A percentile compares a stretch with the other conserved stretches of the same genome.
phyloP scores from a whole-genome alignment of 805 yeast genomes.

The Suhomyces sp. region DNA sequence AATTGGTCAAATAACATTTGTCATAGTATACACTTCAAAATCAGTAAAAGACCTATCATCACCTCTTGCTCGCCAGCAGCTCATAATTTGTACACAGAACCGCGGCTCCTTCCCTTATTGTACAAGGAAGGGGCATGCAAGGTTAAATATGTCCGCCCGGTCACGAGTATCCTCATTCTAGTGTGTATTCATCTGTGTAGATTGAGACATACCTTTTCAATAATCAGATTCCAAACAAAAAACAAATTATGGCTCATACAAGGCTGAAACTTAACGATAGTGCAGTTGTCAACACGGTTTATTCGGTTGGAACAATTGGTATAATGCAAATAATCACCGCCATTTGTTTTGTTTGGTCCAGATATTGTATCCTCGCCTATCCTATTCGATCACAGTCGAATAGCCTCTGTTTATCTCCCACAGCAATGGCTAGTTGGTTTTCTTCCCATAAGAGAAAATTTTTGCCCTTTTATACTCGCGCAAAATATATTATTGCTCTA shows the following conservation, averaged over 20 bases:
- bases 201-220: conserved; percentile 14
- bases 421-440: conserved; percentile 1
- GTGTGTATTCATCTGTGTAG: not conserved
- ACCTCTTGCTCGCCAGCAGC: conserved; percentile 45
- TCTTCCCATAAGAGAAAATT: conserved; percentile 3
- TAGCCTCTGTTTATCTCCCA: conserved; percentile 8
- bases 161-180: conserved; percentile 44
- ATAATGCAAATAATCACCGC: conserved; percentile 49
- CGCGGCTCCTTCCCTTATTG: conserved; percentile 47
- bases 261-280: conserved; percentile 62
- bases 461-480: conserved; percentile 4
- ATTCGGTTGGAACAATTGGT: conserved; percentile 65
- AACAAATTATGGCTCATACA: conserved; percentile 45
- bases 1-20: not conserved
- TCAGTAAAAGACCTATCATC: conserved; percentile 52
- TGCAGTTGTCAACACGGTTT: conserved; percentile 50
- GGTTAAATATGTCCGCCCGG: conserved; percentile 51
- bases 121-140: conserved; percentile 39
- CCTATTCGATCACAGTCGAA: conserved; percentile 7
- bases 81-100: conserved; percentile 52
- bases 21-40: not conserved
- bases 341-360: conserved; percentile 7
- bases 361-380: not conserved
- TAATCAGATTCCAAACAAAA: not conserved
- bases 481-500: conserved; percentile 1